Percentiles rank a stretch among this genome's conserved stretches.
phyloP scores from a whole-genome alignment of 345 rosid species.

The Linum tenue region DNA sequence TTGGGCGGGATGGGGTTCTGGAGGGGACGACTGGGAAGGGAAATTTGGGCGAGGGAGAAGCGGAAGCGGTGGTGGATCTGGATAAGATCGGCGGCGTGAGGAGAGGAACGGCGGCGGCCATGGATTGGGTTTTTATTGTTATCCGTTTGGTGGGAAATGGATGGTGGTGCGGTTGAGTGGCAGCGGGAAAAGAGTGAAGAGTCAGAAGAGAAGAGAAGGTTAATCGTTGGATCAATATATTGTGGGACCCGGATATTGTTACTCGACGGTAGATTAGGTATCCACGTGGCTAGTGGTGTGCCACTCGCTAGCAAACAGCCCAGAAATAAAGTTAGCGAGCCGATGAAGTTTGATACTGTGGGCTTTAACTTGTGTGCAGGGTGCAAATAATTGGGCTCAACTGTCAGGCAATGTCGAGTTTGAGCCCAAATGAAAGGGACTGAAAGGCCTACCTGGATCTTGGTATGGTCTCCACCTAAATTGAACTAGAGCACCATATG shows the following conservation, averaged over 20 bases:
- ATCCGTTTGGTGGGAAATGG: slow-evolving; percentile 10
- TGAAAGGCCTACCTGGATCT: too few relatives aligned
- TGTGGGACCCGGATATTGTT: background rate
- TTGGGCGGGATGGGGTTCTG: slow-evolving; percentile 3
- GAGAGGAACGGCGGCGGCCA: slow-evolving; percentile 29
- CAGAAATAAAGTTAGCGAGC: background rate
- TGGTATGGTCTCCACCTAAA: too few relatives aligned
- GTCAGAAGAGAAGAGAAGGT: background rate
- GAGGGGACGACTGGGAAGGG: slow-evolving; percentile 14
- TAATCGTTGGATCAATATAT: too few relatives aligned
- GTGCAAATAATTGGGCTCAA: too few relatives aligned
- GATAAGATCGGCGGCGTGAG: slow-evolving; percentile 15
- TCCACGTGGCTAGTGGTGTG: slow-evolving; percentile 8
- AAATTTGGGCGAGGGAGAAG: slow-evolving; percentile 16
- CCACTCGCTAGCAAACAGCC: background rate
- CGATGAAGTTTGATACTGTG: background rate
- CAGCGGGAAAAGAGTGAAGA: background rate
- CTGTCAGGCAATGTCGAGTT: too few relatives aligned
- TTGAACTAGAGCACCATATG: too few relatives aligned
- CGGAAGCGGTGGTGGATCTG: background rate
- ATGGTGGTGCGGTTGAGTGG: background rate
- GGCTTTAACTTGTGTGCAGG: too few relatives aligned
- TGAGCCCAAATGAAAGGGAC: too few relatives aligned
- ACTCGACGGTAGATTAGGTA: background rate
- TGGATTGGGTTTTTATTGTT: background rate